A percentile compares a stretch with the other conserved stretches of the same genome.
Conservation (phyloP, 176 grass and related monocot species). For the Musa troglodytarum region DNA sequence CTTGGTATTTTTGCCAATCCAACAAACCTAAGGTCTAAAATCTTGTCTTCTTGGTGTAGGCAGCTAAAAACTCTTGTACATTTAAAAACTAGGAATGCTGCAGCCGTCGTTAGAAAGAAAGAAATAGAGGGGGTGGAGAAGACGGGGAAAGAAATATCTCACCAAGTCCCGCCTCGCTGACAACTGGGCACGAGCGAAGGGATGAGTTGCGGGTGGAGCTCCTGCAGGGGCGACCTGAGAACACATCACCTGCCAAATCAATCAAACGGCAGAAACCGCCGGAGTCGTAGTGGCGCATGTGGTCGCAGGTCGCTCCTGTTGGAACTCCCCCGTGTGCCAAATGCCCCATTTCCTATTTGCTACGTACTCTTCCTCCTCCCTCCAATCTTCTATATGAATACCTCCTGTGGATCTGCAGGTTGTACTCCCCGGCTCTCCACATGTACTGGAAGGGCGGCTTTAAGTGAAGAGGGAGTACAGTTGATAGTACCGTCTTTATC, state of each 20-base stretch:
- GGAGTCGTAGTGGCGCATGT: slow-evolving; percentile 10
- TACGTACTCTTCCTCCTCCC: too few relatives aligned
- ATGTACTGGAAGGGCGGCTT: background rate
- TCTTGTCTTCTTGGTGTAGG: too few relatives aligned
- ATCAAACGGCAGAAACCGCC: background rate
- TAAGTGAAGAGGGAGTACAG: background rate
- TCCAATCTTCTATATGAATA: too few relatives aligned
- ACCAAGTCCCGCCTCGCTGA: background rate
- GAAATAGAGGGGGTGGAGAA: too few relatives aligned
- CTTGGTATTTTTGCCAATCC: too few relatives aligned
- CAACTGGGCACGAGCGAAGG: background rate
- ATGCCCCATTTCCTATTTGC: background rate
- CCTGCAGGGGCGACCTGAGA: slow-evolving; percentile 42
- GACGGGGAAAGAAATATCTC: too few relatives aligned
- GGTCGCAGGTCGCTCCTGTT: slow-evolving; percentile 31
- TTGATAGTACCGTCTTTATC: background rate
- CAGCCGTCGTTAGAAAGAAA: too few relatives aligned
- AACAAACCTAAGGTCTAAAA: too few relatives aligned
- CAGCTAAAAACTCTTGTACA: too few relatives aligned
- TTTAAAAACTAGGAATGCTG: too few relatives aligned
- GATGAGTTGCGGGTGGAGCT: background rate
- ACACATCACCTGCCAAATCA: slow-evolving; percentile 17
- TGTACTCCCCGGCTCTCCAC: background rate
- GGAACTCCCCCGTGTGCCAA: background rate
- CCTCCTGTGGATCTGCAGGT: background rate